Conservation (phyloP, 2,329 filamentous ascomycete species). For the Penicillium sp. region DNA sequence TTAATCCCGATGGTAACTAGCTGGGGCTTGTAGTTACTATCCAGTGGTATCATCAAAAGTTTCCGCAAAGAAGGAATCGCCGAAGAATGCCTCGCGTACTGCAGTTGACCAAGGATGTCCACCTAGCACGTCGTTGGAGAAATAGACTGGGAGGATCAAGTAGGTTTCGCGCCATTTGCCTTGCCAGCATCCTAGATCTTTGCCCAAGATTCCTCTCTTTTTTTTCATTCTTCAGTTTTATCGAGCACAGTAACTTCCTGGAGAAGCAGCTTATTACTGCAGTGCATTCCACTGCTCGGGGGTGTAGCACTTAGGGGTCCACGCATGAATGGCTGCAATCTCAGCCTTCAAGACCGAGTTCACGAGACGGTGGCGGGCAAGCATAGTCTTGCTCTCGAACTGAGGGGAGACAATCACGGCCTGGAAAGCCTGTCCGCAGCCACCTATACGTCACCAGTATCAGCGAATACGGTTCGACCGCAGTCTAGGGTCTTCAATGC, state of each 20-base stretch:
- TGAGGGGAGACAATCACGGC: conserved; percentile 67
- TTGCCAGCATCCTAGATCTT: too few relatives aligned
- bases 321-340: conserved; percentile 88
- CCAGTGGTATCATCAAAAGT: conserved; percentile 5
- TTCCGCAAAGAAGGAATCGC: background rate
- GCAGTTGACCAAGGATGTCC: too few relatives aligned
- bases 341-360: conserved; percentile 80
- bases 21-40: background rate
- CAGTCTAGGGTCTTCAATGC: background rate
- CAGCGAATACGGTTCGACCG: too few relatives aligned
- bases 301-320: conserved; percentile 91
- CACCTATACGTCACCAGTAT: too few relatives aligned
- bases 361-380: conserved; percentile 82
- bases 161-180: too few relatives aligned
- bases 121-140: too few relatives aligned
- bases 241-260: background rate
- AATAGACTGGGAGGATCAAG: too few relatives aligned
- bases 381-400: conserved; percentile 69
- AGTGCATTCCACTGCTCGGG: conserved; percentile 82
- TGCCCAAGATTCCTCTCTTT: background rate
- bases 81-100: too few relatives aligned
- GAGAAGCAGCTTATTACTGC: conserved; percentile 40
- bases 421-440: conserved; percentile 68
- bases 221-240: background rate
- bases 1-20: conserved; percentile 2